Evolutionary conservation across 257 asterid genomes (phyloP).

Genomic region (Solanum virginianum): DNA sequence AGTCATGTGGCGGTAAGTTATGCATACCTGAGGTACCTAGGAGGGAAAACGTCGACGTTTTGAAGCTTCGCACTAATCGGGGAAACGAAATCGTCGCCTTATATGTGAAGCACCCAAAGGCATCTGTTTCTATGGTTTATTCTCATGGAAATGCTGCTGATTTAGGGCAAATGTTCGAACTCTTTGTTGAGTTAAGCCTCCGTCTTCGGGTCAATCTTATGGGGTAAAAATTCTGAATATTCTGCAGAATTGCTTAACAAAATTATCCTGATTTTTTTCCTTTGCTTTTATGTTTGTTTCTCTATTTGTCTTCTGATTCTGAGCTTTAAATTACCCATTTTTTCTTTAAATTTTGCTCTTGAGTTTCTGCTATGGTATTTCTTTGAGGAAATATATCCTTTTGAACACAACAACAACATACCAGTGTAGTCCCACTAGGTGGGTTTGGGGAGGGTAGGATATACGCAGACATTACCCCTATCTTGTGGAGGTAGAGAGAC

Average conservation of each 20-base stretch:
- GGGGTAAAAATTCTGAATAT: background rate
- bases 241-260: background rate
- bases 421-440: background rate
- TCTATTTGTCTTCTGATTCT: background rate
- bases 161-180: background rate
- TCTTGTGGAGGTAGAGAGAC: background rate
- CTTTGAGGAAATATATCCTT: background rate
- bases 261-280: background rate
- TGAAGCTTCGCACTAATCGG: background rate
- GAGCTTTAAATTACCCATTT: background rate
- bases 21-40: background rate
- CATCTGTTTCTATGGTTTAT: background rate
- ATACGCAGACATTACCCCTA: background rate
- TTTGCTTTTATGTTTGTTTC: background rate
- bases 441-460: background rate
- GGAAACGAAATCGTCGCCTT: background rate
- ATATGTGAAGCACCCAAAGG: background rate
- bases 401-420: background rate
- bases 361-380: background rate
- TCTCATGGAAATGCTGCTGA: slow-evolving; percentile 3
- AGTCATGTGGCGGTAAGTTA: background rate
- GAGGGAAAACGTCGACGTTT: slow-evolving; percentile 4
- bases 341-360: background rate
- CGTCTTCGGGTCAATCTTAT: background rate
- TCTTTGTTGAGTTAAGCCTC: background rate